Base-by-base conservation (phyloP, 1,139 yeast species). In the Blastobotrys proliferans region DNA sequence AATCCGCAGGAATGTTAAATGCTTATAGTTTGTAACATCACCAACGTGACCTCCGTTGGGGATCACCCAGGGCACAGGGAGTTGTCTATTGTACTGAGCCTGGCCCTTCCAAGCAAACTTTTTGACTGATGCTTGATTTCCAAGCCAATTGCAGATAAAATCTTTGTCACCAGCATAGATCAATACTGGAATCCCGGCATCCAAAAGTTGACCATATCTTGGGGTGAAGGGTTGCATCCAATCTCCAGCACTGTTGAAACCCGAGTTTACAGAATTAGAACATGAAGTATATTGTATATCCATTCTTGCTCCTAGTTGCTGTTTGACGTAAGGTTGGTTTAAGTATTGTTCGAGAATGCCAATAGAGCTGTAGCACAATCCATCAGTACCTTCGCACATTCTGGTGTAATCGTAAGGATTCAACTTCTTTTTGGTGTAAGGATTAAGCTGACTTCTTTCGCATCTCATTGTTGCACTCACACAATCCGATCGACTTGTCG, bases 321-420 rank as follows among this genome's bases (percentile, higher is more conserved):
- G 78, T 69, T 81, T 82, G 45, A 83, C 92, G 45, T 67, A 69
- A 17, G 73, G 78, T 62, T 70, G 73, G 71, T 84, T 83, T 66
- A 84, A 70, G 67, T 79, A 84, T 43, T 74, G 64, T 50, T 77
- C 83, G 56, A 83, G 76, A 66, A 74, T 77, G 49, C 73, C 75
- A 65, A 83, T 69, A 32, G 74, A 82, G 38, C 74, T 70, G 74
- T 90, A 90, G 67, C 97, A 90, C 56, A 88, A 74, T 45, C 55
- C 59, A 33, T 79, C 77, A 47, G 83, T 83, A 58, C 83, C 88
- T 2, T 31, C 90, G 68, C 98, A 92, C 66, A 77, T 75, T 58
- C 77, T 78, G 67, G 97, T 80, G 53, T 92, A 82, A 61, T 92
- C 98, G 63, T 92, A 92, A 43, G 87, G 95, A 61, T 92, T 90